A percentile compares a stretch with the other conserved stretches of the same genome.
Evolutionary conservation across 1,139 yeast genomes (phyloP).

Genomic region (Nakaseomyces sp.): DNA sequence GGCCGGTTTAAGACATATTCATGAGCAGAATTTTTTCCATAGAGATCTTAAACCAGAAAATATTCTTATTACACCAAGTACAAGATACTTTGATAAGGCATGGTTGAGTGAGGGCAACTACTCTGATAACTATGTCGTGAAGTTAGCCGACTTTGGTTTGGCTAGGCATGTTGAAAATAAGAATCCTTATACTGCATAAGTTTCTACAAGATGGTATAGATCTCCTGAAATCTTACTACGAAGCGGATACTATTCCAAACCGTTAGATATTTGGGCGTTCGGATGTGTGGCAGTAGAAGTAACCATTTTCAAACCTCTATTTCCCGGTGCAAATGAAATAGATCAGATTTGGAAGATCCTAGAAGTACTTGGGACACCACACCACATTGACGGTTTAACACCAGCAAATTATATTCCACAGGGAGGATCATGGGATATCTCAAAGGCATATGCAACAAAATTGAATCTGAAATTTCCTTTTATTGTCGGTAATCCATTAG

Average conservation of each 20-base stretch:
- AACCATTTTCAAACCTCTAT: slow-evolving; percentile 65
- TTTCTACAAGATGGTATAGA: slow-evolving; percentile 93
- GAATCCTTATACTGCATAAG: slow-evolving; percentile 65
- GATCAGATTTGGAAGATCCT: slow-evolving; percentile 70
- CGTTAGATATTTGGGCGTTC: slow-evolving; percentile 92
- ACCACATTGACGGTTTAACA: slow-evolving; percentile 22
- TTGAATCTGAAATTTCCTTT: slow-evolving; percentile 49
- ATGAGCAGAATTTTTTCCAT: slow-evolving; percentile 64
- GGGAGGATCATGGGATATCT: slow-evolving; percentile 66
- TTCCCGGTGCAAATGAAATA: slow-evolving; percentile 72
- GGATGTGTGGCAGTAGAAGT: slow-evolving; percentile 80
- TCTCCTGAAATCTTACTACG: slow-evolving; percentile 85
- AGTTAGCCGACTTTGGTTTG: slow-evolving; percentile 87
- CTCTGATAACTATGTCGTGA: slow-evolving; percentile 51
- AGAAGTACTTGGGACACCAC: slow-evolving; percentile 64
- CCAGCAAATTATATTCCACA: slow-evolving; percentile 34
- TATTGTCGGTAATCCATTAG: slow-evolving; percentile 35
- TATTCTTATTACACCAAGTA: slow-evolving; percentile 57
- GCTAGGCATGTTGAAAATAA: slow-evolving; percentile 55
- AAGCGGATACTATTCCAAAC: slow-evolving; percentile 55
- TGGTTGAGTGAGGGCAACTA: slow-evolving; percentile 29
- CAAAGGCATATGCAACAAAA: slow-evolving; percentile 40
- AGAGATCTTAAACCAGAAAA: slow-evolving; percentile 93
- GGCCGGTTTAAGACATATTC: slow-evolving; percentile 76
- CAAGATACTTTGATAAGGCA: slow-evolving; percentile 43